phyloP scores from a whole-genome alignment of 805 yeast genomes.

The Torulaspora indica region DNA sequence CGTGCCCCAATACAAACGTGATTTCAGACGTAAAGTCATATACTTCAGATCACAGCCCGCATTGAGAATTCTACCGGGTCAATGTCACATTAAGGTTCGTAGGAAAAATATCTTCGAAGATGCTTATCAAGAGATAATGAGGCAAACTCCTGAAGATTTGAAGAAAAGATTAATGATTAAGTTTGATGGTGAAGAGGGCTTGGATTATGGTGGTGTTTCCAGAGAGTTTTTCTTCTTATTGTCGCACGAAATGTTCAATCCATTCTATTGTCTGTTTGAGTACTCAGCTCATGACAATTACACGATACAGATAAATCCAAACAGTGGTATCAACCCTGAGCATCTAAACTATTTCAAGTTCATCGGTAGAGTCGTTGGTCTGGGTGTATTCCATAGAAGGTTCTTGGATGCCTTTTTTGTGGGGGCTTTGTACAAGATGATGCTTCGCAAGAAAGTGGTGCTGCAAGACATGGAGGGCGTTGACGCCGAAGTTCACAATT shows the following conservation, averaged over 20 bases:
- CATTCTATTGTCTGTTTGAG: constrained; percentile 94
- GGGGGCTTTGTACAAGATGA: constrained; percentile 97
- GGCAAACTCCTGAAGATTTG: constrained; percentile 97
- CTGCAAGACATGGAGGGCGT: constrained; percentile 98
- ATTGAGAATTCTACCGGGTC: constrained; percentile 93
- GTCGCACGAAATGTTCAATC: constrained; percentile 98
- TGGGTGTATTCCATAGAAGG: constrained; percentile 97
- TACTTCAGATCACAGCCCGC: constrained; percentile 99
- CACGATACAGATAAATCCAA: constrained; percentile 95
- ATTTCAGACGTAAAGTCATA: constrained; percentile 93
- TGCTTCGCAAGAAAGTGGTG: constrained; percentile 89
- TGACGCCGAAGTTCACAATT: constrained; percentile 93
- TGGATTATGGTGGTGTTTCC: constrained; percentile 99
- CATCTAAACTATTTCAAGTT: constrained; percentile 96
- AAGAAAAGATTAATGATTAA: constrained; percentile 97
- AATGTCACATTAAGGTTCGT: constrained; percentile 96
- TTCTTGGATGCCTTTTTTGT: constrained; percentile 97
- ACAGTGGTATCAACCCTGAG: constrained; percentile 94
- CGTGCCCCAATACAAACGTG: constrained; percentile 99
- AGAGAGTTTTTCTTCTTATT: constrained; percentile 94
- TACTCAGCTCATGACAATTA: constrained; percentile 97
- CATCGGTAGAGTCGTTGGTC: constrained; percentile 96
- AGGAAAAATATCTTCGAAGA: constrained; percentile 96
- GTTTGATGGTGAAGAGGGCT: constrained; percentile 98
- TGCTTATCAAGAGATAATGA: constrained; percentile 96